Base-by-base conservation (phyloP, 495 filamentous ascomycete species). In the Aspergillus carlsbadensis region DNA sequence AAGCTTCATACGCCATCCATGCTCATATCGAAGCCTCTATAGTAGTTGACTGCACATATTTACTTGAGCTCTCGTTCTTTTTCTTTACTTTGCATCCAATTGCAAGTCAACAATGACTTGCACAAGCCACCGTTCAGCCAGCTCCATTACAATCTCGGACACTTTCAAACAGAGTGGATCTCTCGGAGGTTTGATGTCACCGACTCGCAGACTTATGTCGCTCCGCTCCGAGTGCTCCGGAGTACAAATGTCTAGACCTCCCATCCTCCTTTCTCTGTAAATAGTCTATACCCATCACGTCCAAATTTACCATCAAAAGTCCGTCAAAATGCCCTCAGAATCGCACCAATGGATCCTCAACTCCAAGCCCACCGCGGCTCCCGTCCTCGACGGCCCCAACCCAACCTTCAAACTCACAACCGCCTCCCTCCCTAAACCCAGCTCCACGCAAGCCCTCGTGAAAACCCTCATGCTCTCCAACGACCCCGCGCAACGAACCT, bases 401-500 rank as follows among this genome's bases (percentile, higher is more conserved):
- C 56, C 64, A 8, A 82, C 80, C 49, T 85, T 84, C 70, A 71
- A 62, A 14, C 73, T 81, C 15, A 60, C 67, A 44, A 68, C 57
- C n/a, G 68, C 66, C 5, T 62, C 75, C 6, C 72, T 83, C 22
- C 72, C 81, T 0, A 52, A 71, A 6, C 69, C 81, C 8, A 65
- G 77, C 26, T 65, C 80, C 57, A 73, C 78, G 41, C 67, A 87
- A 64, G 65, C 86, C 56, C 78, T 89, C 13, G 53, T 89, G 26
- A 81, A 87, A 63, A 66, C 70, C 1, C 70, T 84, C 11, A 87
- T 84, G 66, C 58, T 89, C 52, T 86, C 83, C 42, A 81, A 87
- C 54, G 87, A 91, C 66, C 87, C 87, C 0, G 84, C 85, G 29
- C 86, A 88, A 75, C 77, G 87, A 48, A 76, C 76, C 39, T 89